These are phyloP conservation scores for Aspergillaceae sp. DNA, from an alignment of 2,329 filamentous ascomycete genomes.

Conservation along the genomic window DNA sequence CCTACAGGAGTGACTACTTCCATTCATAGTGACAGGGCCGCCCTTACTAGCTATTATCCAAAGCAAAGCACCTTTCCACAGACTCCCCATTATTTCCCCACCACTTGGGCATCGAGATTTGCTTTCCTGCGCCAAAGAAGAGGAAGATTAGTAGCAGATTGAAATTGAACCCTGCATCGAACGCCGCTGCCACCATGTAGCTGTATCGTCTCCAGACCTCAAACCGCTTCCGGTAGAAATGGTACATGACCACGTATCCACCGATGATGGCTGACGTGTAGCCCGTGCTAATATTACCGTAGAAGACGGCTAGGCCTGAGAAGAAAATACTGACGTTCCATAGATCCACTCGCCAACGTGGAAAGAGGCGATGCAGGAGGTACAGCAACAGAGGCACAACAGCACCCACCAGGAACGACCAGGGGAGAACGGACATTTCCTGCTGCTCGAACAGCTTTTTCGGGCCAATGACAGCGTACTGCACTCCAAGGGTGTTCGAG, in stretches of 20 bases:
- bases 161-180: conserved; percentile 55
- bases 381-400: conserved; percentile 34
- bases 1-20: neutral
- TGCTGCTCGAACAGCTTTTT: conserved; percentile 20
- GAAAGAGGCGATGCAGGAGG: conserved; percentile 46
- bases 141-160: conserved; percentile 57
- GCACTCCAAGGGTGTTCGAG: conserved; percentile 48
- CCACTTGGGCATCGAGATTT: conserved; percentile 54
- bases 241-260: conserved; percentile 54
- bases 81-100: conserved; percentile 51
- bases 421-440: conserved; percentile 23
- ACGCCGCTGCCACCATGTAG: conserved; percentile 53
- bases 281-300: conserved; percentile 54
- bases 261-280: conserved; percentile 50
- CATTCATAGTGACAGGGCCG: neutral
- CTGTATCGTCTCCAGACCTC: conserved; percentile 53
- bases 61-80: conserved; percentile 53
- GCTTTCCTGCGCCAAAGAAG: conserved; percentile 50
- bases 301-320: conserved; percentile 47
- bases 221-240: conserved; percentile 48
- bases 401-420: conserved; percentile 25
- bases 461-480: conserved; percentile 50
- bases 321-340: conserved; percentile 58
- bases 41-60: conserved; percentile 17
- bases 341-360: conserved; percentile 46